Percentiles rank a stretch among this genome's conserved stretches.
Evolutionary conservation across 176 grass and related monocot species (phyloP).

Genomic region (Bromus sterilis): DNA sequence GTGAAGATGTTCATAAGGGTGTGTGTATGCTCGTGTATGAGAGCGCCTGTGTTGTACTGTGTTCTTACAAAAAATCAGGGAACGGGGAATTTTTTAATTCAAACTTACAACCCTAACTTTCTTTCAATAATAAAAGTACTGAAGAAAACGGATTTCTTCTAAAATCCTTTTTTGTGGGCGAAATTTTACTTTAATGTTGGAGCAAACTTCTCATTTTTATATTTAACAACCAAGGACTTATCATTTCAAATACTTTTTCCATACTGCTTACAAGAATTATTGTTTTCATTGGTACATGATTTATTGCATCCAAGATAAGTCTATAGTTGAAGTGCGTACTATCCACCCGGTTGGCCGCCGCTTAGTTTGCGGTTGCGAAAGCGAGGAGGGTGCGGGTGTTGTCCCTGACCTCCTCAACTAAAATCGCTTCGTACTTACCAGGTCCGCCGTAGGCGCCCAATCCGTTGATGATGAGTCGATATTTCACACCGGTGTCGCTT

Average conservation of each 20-base stretch:
- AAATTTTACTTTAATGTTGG: too few species aligned
- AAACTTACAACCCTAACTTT: too few species aligned
- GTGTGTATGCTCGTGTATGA: too few species aligned
- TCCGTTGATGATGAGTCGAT: constrained; percentile 30
- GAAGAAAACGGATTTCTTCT: too few species aligned
- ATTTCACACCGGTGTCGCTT: constrained; percentile 32
- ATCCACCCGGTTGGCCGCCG: background rate
- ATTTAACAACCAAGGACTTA: background rate
- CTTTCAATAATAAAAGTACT: too few species aligned
- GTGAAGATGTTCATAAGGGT: too few species aligned
- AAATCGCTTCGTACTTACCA: background rate
- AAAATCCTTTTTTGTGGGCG: too few species aligned
- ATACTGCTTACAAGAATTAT: background rate
- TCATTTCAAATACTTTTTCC: background rate
- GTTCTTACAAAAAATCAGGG: too few species aligned
- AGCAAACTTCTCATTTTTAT: too few species aligned
- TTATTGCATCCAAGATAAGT: background rate
- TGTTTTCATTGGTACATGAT: background rate
- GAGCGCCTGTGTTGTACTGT: too few species aligned
- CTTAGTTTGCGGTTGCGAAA: background rate
- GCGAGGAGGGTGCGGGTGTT: background rate
- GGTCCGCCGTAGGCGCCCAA: background rate
- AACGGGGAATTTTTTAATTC: too few species aligned
- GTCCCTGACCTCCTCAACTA: background rate
- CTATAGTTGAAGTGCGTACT: too few species aligned